Conservation (phyloP, 208 protist genomes). For the Acanthamoeba divionensis region DNA sequence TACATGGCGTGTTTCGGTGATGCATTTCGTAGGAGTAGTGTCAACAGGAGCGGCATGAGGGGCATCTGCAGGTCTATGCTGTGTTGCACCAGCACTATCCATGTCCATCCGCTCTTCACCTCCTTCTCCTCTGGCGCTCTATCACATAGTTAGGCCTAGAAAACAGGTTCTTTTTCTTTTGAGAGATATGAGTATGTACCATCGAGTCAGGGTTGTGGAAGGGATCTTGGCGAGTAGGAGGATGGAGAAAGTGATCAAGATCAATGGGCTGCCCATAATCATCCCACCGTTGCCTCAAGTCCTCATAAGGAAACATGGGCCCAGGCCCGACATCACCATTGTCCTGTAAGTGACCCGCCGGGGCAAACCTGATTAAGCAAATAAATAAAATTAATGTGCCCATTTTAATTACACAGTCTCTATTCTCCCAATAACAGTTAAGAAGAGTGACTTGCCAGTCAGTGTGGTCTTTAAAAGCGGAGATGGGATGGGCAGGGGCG, state of each 20-base stretch:
- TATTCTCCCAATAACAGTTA: too few relatives aligned
- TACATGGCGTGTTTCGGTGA: background rate
- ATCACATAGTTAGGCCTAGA: background rate
- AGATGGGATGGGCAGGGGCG: background rate
- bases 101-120: conserved; percentile 27
- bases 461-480: conserved; percentile 1
- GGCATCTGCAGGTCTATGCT: background rate
- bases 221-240: conserved; percentile 22
- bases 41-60: background rate
- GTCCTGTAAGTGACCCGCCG: too few relatives aligned
- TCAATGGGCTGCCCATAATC: conserved; percentile 35
- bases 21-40: conserved; percentile 3
- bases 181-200: background rate
- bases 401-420: too few relatives aligned
- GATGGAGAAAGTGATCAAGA: conserved; percentile 21
- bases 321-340: too few relatives aligned
- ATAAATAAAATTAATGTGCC: background rate
- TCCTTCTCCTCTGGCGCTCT: conserved; percentile 15
- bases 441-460: background rate
- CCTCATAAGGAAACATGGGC: conserved; percentile 18
- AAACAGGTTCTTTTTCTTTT: background rate
- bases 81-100: background rate
- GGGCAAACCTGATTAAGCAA: background rate
- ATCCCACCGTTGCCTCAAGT: conserved; percentile 7
- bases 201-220: background rate